Evolutionary conservation across 176 grass and related monocot genomes (phyloP).

Genomic region (Areca catechu): DNA sequence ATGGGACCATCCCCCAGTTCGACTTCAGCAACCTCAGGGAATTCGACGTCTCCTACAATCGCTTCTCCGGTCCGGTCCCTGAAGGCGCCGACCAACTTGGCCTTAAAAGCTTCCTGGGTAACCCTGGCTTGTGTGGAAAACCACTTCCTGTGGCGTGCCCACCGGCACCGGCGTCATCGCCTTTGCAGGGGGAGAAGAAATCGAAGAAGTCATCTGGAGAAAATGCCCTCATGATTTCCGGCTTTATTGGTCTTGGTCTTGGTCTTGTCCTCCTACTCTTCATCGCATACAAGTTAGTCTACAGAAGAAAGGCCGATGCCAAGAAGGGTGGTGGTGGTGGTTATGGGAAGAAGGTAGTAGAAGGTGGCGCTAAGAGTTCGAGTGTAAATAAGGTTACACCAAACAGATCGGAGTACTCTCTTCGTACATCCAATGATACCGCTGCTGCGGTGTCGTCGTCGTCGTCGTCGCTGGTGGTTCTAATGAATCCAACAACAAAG

Average conservation of each 20-base stretch:
- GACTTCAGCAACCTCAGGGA: background rate
- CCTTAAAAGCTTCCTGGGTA: background rate
- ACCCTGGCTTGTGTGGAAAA: slow-evolving; percentile 31
- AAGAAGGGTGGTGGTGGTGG: slow-evolving; percentile 2
- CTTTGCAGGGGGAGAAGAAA: background rate
- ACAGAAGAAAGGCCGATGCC: slow-evolving; percentile 20
- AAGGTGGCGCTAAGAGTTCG: background rate
- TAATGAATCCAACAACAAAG: slow-evolving; percentile 10
- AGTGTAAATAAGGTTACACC: slow-evolving; percentile 22
- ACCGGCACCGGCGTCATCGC: background rate
- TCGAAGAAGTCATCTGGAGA: background rate
- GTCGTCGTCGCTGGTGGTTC: background rate
- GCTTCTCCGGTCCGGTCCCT: slow-evolving; percentile 33
- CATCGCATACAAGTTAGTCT: slow-evolving; percentile 22
- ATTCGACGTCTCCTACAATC: slow-evolving; percentile 40
- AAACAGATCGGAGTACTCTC: slow-evolving; percentile 4
- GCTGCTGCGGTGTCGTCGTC: background rate
- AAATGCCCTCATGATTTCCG: slow-evolving; percentile 25
- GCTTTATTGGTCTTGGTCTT: slow-evolving; percentile 42
- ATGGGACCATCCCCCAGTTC: slow-evolving; percentile 36
- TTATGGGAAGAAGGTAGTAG: background rate
- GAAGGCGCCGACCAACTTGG: background rate
- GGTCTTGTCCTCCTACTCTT: slow-evolving; percentile 25
- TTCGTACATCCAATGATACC: slow-evolving; percentile 6
- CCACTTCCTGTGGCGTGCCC: slow-evolving; percentile 1